A percentile compares a stretch with the other conserved stretches of the same genome.
Conservation (phyloP, 2,329 filamentous ascomycete genomes). For the Epichloe gansuensis region DNA sequence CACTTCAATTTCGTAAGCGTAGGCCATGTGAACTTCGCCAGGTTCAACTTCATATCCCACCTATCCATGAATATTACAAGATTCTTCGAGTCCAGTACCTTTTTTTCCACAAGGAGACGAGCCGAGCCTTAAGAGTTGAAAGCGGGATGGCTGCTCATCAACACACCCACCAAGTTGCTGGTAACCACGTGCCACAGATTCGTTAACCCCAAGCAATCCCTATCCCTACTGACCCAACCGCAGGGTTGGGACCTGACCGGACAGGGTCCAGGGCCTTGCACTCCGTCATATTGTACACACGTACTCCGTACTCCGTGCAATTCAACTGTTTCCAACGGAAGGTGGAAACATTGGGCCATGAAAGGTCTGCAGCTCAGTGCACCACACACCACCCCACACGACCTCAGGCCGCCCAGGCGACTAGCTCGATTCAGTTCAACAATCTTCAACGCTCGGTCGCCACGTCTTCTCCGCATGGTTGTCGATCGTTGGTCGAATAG, state of each 20-base stretch:
- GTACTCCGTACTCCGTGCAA: background rate
- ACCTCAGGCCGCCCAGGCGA: background rate
- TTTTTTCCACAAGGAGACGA: background rate
- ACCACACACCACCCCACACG: too few species aligned
- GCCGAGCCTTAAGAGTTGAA: background rate
- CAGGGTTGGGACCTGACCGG: background rate
- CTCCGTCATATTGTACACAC: background rate
- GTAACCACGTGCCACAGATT: background rate
- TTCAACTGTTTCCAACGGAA: too few species aligned
- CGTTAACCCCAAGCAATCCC: background rate
- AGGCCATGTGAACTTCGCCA: too few species aligned
- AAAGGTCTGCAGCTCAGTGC: too few species aligned
- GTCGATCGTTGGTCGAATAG: background rate
- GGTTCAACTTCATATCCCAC: background rate
- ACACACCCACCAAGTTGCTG: background rate
- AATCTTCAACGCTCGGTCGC: background rate
- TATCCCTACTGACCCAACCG: background rate
- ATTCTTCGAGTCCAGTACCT: background rate
- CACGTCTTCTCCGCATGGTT: background rate
- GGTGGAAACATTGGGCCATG: too few species aligned
- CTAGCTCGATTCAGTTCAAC: background rate
- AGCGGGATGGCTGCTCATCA: background rate
- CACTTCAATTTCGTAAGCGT: too few species aligned
- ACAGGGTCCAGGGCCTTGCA: slow-evolving; percentile 1
- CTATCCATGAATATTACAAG: background rate